Conservation (phyloP, 2,329 filamentous ascomycete genomes). For the Thelonectria discophora region DNA sequence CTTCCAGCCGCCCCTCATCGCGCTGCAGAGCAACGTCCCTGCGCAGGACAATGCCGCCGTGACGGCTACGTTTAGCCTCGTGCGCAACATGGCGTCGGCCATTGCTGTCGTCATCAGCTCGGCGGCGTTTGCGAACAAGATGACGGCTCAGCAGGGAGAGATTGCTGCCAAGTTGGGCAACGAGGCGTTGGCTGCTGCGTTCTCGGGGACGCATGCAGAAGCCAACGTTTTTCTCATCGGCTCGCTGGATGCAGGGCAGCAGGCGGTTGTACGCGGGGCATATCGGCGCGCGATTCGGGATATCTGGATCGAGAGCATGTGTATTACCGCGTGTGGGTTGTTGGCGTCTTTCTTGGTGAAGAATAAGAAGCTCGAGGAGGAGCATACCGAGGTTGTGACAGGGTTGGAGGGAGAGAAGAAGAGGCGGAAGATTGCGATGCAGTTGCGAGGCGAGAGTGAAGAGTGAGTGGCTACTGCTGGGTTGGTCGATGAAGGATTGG, state of each 20-base stretch:
- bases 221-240: constrained; percentile 1
- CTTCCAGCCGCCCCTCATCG: neutral
- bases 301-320: constrained; percentile 1
- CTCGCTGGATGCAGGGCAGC: neutral
- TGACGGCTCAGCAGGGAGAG: neutral
- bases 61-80: neutral
- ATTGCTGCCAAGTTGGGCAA: neutral
- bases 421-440: neutral
- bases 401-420: constrained; percentile 4
- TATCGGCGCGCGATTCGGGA: neutral
- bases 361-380: neutral
- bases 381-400: constrained; percentile 1
- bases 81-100: constrained; percentile 1
- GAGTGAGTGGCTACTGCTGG: neutral
- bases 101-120: constrained; percentile 3
- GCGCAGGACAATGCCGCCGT: neutral
- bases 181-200: neutral
- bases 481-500: neutral
- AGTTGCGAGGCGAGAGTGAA: neutral
- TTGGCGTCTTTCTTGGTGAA: neutral
- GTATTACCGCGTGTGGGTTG: neutral
- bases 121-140: constrained; percentile 2
- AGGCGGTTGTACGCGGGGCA: neutral
- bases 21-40: constrained; percentile 3
- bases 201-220: neutral